phyloP scores from a whole-genome alignment of 2,329 filamentous ascomycete genomes.

The Penicillium brevicompactum region DNA sequence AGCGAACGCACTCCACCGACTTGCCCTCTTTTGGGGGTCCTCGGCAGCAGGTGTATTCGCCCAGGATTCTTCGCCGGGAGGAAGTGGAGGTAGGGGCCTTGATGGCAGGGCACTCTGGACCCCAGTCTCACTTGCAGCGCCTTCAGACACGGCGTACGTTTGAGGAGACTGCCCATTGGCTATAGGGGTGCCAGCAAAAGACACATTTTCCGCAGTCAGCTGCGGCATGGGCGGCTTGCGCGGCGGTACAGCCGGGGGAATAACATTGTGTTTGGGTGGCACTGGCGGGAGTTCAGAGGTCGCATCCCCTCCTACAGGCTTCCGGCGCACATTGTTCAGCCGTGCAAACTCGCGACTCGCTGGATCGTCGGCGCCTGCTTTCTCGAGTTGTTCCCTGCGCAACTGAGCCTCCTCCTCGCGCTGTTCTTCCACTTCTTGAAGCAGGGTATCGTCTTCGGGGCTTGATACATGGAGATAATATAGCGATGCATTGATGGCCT shows the following conservation, averaged over 20 bases:
- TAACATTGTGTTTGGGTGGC: conserved; percentile 10
- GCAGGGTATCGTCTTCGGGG: conserved; percentile 55
- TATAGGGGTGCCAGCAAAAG: conserved; percentile 20
- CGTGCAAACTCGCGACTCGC: conserved; percentile 31
- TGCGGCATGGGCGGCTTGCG: conserved; percentile 20
- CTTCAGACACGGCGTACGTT: neutral
- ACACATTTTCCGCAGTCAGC: conserved; percentile 24
- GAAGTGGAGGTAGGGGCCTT: conserved; percentile 33
- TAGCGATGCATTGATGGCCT: conserved; percentile 82
- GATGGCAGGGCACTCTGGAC: conserved; percentile 10
- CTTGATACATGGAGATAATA: conserved; percentile 86
- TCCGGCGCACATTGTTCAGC: conserved; percentile 43
- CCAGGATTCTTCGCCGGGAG: conserved; percentile 25
- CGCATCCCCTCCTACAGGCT: conserved; percentile 32
- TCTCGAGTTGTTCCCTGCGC: conserved; percentile 27
- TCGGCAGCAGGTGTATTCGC: conserved; percentile 6
- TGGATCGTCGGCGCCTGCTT: conserved; percentile 23
- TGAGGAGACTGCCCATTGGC: conserved; percentile 9
- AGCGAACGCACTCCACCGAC: conserved; percentile 35
- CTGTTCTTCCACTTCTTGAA: conserved; percentile 43
- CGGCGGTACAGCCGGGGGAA: conserved; percentile 23
- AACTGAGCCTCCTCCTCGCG: conserved; percentile 31
- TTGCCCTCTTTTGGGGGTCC: conserved; percentile 18
- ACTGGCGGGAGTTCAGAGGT: conserved; percentile 4
- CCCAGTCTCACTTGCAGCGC: neutral